Evolutionary conservation across 2,329 filamentous ascomycete species (phyloP), one percentile per base, ranked within the genome.

Genomic region (Balansia obtecta): DNA sequence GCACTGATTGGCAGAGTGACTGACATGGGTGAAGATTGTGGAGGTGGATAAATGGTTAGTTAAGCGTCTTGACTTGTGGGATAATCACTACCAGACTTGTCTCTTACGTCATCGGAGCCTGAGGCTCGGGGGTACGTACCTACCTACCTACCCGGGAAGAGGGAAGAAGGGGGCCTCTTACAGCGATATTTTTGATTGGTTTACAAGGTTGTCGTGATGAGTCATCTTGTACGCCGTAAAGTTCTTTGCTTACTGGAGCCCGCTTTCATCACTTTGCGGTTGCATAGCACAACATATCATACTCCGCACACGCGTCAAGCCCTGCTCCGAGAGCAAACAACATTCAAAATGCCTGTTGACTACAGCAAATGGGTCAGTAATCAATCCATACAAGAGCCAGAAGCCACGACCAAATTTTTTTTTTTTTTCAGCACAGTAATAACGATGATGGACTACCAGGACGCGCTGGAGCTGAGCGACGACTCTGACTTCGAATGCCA

Each of bases 401-500:
- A 8, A 27, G 16, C 40, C 16, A 22, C 18, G 16, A 42, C 40
- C 13, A 10, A 13, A 34, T 3, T 12, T 12, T n/a, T n/a, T n/a
- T n/a, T n/a, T n/a, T n/a, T n/a, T n/a, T 12, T 37, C 15, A 37
- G 34, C 15, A 27, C 27, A 12, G 34, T 37, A 42, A 6, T 42
- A 8, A 42, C 18, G 20, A 42, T 10, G 18, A 11, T 49, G n/a
- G 4, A 11, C 39, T 6, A n/a, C 53, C 53, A 87, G 83, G 86
- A 97, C 66, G 84, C 86, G 53, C 80, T 98, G 63, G 93, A 98
- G 81, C 83, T 98, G 64, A 95, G 88, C 63, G 93, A 98, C 69
- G 93, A 98, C 70, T 96, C 89, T 48, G 93, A 98, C 63, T 84
- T 98, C 61, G 93, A 98, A 71, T 93, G 97, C 48, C 93, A 98